Evolutionary conservation across 2,329 filamentous ascomycete species (phyloP).

Genomic region (Chrysoporthe austroafricana): DNA sequence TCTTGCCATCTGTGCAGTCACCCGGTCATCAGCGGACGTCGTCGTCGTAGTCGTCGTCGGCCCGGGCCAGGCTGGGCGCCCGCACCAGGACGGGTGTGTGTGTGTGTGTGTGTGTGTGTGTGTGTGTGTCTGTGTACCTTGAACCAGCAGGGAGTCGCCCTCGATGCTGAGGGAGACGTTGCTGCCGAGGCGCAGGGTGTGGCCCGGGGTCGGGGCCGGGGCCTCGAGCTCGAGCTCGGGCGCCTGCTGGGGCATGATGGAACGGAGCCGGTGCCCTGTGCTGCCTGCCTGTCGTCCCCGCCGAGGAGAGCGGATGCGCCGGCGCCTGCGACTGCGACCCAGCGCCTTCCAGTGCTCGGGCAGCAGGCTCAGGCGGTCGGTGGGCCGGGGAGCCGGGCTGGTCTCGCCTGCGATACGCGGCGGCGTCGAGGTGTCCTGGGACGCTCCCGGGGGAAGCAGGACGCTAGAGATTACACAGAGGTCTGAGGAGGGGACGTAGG

Average conservation of each 20-base stretch:
- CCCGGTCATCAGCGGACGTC: constrained; percentile 19
- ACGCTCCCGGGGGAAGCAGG: neutral
- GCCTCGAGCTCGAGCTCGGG: neutral
- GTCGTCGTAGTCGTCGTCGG: neutral
- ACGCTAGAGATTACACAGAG: neutral
- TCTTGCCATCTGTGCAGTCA: constrained; percentile 17
- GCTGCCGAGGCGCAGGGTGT: neutral
- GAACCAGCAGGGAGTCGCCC: constrained; percentile 38
- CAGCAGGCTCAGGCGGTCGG: no score
- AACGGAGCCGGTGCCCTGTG: no score
- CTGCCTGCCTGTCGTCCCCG: neutral
- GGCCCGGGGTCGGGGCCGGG: neutral
- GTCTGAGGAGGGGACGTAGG: neutral
- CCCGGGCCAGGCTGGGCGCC: no score
- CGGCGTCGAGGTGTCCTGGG: neutral
- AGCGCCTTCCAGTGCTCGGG: no score
- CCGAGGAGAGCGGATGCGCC: neutral
- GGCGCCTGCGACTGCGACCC: no score
- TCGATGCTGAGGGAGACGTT: constrained; percentile 39
- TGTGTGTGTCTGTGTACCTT: constrained; percentile 35
- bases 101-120: neutral
- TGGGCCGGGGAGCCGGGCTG: no score
- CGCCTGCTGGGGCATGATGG: neutral
- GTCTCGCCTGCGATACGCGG: neutral
- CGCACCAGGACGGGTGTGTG: no score